Base-by-base conservation (phyloP, 768 basidiomycete species). In the Xerocomellus chrysenteron region DNA sequence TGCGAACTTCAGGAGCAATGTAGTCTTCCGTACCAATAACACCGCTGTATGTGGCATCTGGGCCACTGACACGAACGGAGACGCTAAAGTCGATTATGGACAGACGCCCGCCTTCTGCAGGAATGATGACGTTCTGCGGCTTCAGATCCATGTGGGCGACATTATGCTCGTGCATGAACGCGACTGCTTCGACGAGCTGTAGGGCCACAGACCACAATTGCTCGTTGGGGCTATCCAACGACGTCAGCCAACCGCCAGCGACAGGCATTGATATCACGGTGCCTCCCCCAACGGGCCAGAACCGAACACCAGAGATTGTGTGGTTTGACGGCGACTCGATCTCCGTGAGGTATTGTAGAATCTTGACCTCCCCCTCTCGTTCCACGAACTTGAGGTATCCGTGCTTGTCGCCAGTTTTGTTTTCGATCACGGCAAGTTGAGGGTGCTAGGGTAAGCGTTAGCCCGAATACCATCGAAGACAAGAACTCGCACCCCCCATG, bases 81-180 rank as follows among this genome's bases (percentile, higher is more conserved):
- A 39, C 17, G 12, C 45, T 54, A 13, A 47, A 54, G 2, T 47
- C 45, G 36, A 54, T 54, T 14, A 54, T 40, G 5, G 52, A 39
- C 1, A 54, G 37, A 37, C 37, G 45, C 6, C 52, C 52, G 1
- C 45, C 46, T 17, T 33, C 45, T 1, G 37, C 19, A 14, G 44
- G 50, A 2, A 52, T 46, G 44, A 56, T 32, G 5, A 52, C 14
- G 13, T 56, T 56, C 2, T 16, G 21, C 0, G 44, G 50, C 5
- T 66, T 65, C 16, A 65, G 30, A 17, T 66, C 65, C 40, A 59
- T 48, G 49, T 66, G 59, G 0, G 54, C 65, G 1, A 65, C 42
- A 1, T 36, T 19, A 33, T 68, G 47, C 16, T 56, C 26, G 32
- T 65, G 65, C 65, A 53, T 57, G 51, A 57, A 57, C 2, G 30